phyloP scores from a whole-genome alignment of 306 rosid genomes.

The Betula pendula region DNA sequence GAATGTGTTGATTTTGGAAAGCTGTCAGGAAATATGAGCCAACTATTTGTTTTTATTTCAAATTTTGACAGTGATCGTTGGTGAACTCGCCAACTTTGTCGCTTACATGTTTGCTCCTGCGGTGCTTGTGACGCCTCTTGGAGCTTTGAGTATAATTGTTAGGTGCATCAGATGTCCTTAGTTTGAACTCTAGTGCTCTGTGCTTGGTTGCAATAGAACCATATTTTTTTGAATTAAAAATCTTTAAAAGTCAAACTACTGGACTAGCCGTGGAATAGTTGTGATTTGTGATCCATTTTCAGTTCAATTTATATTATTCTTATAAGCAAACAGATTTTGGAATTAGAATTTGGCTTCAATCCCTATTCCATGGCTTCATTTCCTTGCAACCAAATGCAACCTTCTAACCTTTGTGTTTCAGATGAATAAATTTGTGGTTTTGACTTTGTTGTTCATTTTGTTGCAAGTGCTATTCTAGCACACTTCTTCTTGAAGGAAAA shows the following conservation, averaged over 20 bases:
- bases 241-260: neutral
- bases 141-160: slow-evolving; percentile 91
- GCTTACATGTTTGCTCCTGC: slow-evolving; percentile 88
- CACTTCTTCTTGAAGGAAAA: slow-evolving; percentile 80
- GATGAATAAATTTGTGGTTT: slow-evolving; percentile 1
- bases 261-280: neutral
- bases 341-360: neutral
- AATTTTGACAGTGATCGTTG: slow-evolving; percentile 69
- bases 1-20: neutral
- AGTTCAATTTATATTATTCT: neutral
- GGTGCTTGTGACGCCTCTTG: slow-evolving; percentile 85
- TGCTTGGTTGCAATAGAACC: neutral
- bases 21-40: neutral
- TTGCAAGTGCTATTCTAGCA: slow-evolving; percentile 73
- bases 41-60: slow-evolving; percentile 4
- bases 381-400: neutral
- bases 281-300: neutral
- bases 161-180: slow-evolving; percentile 40
- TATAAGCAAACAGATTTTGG: neutral
- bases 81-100: slow-evolving; percentile 83
- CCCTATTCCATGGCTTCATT: neutral
- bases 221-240: neutral
- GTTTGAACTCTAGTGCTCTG: neutral
- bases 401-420: neutral
- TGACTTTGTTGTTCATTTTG: neutral